Evolutionary conservation across 2,329 filamentous ascomycete species (phyloP).

Genomic region (Teratosphaeria viscida): DNA sequence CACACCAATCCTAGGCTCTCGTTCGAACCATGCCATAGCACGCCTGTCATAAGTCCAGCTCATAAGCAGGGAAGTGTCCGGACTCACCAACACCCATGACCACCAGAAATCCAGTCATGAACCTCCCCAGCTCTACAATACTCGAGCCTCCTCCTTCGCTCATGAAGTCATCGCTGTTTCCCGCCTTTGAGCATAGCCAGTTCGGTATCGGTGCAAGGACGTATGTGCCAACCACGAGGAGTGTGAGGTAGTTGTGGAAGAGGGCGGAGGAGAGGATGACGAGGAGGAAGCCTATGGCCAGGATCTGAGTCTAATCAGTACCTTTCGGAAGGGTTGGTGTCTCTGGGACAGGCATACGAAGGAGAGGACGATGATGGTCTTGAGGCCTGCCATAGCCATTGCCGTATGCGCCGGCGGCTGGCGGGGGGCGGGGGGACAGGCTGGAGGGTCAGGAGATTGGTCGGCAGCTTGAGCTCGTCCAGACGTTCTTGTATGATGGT

Average conservation of each 20-base stretch:
- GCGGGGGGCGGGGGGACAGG: neutral
- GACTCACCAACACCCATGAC: constrained; percentile 83
- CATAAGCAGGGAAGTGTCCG: too few relatives aligned
- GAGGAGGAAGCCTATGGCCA: constrained; percentile 96
- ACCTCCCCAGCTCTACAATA: constrained; percentile 88
- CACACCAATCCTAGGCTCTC: neutral
- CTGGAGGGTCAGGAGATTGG: neutral
- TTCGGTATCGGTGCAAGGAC: constrained; percentile 88
- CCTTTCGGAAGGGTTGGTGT: neutral
- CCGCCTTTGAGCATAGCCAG: constrained; percentile 83
- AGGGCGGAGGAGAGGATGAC: constrained; percentile 96
- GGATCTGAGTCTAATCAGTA: constrained; percentile 45
- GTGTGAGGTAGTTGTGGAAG: constrained; percentile 87
- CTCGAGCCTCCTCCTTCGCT: constrained; percentile 62
- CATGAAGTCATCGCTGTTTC: constrained; percentile 93
- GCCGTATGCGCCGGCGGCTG: neutral
- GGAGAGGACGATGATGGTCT: constrained; percentile 97
- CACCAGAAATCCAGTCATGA: constrained; percentile 89
- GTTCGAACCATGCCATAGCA: too few relatives aligned
- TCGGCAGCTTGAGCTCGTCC: neutral
- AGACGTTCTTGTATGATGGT: neutral
- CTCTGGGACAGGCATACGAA: constrained; percentile 53
- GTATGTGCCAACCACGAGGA: constrained; percentile 93
- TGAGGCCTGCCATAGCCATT: constrained; percentile 68
- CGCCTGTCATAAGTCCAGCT: too few relatives aligned